Percentiles rank a stretch among this genome's conserved stretches.
Conservation (phyloP, 1,284 basidiomycete species). For the Trichosporon sp. region DNA sequence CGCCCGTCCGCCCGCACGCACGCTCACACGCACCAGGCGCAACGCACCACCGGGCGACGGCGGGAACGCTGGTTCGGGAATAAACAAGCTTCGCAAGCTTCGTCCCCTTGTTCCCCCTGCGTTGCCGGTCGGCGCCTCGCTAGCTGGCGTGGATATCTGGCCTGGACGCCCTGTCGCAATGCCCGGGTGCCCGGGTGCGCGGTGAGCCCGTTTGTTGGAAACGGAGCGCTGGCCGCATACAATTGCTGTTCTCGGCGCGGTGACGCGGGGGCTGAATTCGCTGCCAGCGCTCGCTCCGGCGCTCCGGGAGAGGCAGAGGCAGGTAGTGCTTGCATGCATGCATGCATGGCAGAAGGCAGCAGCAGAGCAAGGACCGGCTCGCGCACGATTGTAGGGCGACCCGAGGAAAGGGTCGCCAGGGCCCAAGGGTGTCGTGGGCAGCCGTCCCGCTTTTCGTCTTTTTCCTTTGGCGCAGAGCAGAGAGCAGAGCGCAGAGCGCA, state of each 20-base stretch:
- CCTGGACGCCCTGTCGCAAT: too few relatives aligned
- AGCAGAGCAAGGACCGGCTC: not conserved
- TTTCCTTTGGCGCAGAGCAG: not conserved
- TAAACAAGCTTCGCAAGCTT: conserved; percentile 1
- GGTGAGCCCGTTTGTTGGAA: not conserved
- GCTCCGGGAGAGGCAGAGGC: too few relatives aligned
- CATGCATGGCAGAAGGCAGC: not conserved
- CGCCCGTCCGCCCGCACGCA: too few relatives aligned
- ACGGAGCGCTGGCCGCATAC: not conserved
- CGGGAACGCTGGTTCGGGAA: not conserved
- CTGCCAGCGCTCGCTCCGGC: too few relatives aligned
- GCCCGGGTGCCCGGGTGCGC: not conserved
- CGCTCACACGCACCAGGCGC: too few relatives aligned
- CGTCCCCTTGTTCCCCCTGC: not conserved
- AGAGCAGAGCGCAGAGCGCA: too few relatives aligned
- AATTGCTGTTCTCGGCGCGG: not conserved
- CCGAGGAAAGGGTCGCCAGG: not conserved
- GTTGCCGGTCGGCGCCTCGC: too few relatives aligned
- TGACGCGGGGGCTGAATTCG: not conserved
- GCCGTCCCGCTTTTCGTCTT: not conserved
- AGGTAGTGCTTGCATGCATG: too few relatives aligned
- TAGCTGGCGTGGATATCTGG: too few relatives aligned
- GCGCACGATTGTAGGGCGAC: not conserved
- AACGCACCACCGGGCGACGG: too few relatives aligned
- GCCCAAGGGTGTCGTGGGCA: not conserved